A percentile compares a stretch with the other conserved stretches of the same genome.
Evolutionary conservation across 148 eudicot genomes (phyloP).

Genomic region (Vaccinium myrtillus): DNA sequence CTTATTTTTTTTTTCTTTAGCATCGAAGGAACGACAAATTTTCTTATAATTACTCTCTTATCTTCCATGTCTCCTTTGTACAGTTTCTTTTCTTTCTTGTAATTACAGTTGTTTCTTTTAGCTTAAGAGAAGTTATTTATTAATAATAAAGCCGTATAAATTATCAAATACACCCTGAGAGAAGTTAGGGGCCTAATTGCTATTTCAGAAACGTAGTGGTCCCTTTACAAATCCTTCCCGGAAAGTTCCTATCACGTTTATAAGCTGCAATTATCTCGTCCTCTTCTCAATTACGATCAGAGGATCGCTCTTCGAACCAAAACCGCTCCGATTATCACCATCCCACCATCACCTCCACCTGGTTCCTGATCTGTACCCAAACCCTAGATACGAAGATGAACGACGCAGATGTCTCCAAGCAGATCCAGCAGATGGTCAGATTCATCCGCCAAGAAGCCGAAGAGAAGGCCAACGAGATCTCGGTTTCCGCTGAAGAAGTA

Average conservation of each 20-base stretch:
- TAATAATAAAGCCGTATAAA: too few relatives aligned
- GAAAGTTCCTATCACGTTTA: not conserved
- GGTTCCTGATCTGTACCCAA: not conserved
- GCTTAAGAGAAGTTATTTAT: too few relatives aligned
- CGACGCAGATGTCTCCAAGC: constrained; percentile 76
- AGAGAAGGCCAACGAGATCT: constrained; percentile 86
- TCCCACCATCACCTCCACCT: not conserved
- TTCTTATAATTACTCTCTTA: too few relatives aligned
- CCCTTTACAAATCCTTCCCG: not conserved
- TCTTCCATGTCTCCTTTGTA: too few relatives aligned
- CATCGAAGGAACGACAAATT: too few relatives aligned
- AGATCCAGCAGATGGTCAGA: constrained; percentile 91
- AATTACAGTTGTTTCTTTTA: too few relatives aligned
- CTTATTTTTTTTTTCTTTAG: too few relatives aligned
- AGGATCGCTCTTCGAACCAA: not conserved
- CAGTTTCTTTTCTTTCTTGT: too few relatives aligned
- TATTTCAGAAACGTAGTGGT: not conserved
- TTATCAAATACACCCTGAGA: not conserved
- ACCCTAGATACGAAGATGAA: constrained; percentile 54
- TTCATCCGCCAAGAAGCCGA: constrained; percentile 92
- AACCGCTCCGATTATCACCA: not conserved
- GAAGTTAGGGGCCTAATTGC: not conserved
- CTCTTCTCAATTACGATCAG: not conserved
- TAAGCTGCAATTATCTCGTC: constrained; percentile 9
- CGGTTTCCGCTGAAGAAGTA: constrained; percentile 79